Percentiles rank a stretch among this genome's conserved stretches.
These are phyloP conservation scores for Solanum hybrid DNA, from an alignment of 305 asterid species.

Conservation along the genomic window DNA sequence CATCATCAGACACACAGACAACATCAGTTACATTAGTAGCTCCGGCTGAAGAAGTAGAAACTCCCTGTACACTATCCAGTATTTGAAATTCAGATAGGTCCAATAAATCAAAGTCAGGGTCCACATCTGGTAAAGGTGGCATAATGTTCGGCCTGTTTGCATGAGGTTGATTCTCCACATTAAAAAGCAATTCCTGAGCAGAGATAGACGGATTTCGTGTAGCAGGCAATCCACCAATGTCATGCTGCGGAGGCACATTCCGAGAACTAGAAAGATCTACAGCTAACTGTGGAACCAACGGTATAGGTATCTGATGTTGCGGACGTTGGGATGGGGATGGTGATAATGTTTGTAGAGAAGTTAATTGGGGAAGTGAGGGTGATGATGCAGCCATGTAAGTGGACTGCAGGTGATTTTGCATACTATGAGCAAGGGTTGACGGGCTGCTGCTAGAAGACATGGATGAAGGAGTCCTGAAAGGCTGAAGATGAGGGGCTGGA, in stretches of 20 bases:
- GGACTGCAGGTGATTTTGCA: constrained; percentile 9
- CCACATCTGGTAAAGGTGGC: constrained; percentile 23
- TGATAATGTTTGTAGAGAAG: not conserved
- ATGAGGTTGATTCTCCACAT: constrained; percentile 21
- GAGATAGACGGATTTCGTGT: constrained; percentile 5
- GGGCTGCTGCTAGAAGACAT: constrained; percentile 9
- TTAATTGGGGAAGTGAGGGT: constrained; percentile 1
- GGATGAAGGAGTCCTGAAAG: constrained; percentile 6
- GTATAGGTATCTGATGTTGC: constrained; percentile 5
- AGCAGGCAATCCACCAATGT: not conserved
- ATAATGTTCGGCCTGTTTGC: constrained; percentile 7
- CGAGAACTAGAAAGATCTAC: constrained; percentile 12
- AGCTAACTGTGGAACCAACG: not conserved
- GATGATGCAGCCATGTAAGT: constrained; percentile 2
- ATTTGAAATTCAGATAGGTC: constrained; percentile 11
- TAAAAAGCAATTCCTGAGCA: constrained; percentile 27
- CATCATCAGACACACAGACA: constrained; percentile 33
- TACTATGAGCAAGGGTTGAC: constrained; percentile 5
- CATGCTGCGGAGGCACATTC: constrained; percentile 9
- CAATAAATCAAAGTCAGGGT: not conserved
- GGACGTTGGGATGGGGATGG: constrained; percentile 6
- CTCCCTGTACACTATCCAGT: not conserved
- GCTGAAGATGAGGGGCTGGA: constrained; percentile 15
- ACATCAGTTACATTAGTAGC: constrained; percentile 18
- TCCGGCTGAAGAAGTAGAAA: not conserved